These are phyloP conservation scores for Amphibolis antarctica DNA, from an alignment of 106 monocot genomes.

Conservation along the genomic window DNA sequence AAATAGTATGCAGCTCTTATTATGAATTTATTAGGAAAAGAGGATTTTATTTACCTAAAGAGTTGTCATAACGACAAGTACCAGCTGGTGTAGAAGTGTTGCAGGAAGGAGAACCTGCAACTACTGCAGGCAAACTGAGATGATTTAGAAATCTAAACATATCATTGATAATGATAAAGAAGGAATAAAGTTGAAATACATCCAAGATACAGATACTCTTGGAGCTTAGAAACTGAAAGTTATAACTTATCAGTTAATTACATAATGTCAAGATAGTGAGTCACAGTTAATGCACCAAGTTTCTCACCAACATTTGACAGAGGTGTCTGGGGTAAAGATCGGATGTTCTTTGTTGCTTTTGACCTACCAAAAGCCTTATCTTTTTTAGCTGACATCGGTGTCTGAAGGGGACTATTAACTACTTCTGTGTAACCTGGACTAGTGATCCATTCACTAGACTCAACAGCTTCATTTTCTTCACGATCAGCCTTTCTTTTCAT, in stretches of 20 bases:
- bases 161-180: background rate
- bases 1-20: background rate
- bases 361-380: conserved; percentile 25
- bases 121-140: background rate
- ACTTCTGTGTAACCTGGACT: conserved; percentile 46
- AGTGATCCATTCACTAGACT: conserved; percentile 51
- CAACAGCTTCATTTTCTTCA: conserved; percentile 46
- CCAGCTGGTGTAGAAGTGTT: conserved; percentile 47
- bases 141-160: background rate
- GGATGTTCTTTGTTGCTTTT: conserved; percentile 33
- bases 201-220: no score
- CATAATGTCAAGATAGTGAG: background rate
- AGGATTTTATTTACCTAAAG: conserved; percentile 52
- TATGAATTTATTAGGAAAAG: background rate
- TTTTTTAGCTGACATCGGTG: conserved; percentile 56
- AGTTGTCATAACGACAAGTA: conserved; percentile 34
- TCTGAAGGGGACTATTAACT: conserved; percentile 39
- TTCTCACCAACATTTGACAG: conserved; percentile 48
- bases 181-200: background rate
- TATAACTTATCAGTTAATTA: background rate
- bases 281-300: no score
- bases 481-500: conserved; percentile 51
- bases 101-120: conserved; percentile 61
- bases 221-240: background rate
- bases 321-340: conserved; percentile 51